phyloP scores from a whole-genome alignment of 768 basidiomycete species.

The Ramaria sp. region DNA sequence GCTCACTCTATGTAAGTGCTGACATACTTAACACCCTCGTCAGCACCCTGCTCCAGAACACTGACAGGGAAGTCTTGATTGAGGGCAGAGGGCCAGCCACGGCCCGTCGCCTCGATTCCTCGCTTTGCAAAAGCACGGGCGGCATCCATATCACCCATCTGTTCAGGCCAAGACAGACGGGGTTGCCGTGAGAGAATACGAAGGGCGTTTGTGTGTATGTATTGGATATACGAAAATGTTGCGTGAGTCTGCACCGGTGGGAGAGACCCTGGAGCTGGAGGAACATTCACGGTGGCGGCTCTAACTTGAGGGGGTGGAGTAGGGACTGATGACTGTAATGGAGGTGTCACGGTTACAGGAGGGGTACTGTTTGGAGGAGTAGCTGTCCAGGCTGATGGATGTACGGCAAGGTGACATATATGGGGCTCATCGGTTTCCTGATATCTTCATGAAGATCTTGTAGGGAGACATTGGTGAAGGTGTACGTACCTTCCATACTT shows the following conservation, averaged over 20 bases:
- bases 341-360: slow-evolving; percentile 9
- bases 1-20: slow-evolving; percentile 21
- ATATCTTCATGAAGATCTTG: slow-evolving; percentile 10
- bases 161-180: slow-evolving; percentile 12
- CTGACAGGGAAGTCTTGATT: slow-evolving; percentile 25
- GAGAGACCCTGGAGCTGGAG: not conserved
- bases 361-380: slow-evolving; percentile 32
- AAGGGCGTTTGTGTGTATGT: slow-evolving; percentile 19
- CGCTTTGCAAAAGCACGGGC: slow-evolving; percentile 14
- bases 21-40: slow-evolving; percentile 24
- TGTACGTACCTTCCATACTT: slow-evolving; percentile 54
- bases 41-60: slow-evolving; percentile 7
- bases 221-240: slow-evolving; percentile 15
- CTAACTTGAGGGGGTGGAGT: slow-evolving; percentile 1
- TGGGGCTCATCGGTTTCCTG: slow-evolving; percentile 48
- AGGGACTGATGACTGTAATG: slow-evolving; percentile 3
- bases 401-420: slow-evolving; percentile 68
- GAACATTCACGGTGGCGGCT: not conserved
- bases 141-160: slow-evolving; percentile 2
- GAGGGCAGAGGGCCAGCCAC: slow-evolving; percentile 32
- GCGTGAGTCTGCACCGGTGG: slow-evolving; percentile 7
- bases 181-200: slow-evolving; percentile 10
- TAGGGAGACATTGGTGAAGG: slow-evolving; percentile 13
- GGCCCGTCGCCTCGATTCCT: slow-evolving; percentile 25
- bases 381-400: slow-evolving; percentile 63